Base-by-base conservation (phyloP, 768 basidiomycete species). In the Pleurotus eryngii region DNA sequence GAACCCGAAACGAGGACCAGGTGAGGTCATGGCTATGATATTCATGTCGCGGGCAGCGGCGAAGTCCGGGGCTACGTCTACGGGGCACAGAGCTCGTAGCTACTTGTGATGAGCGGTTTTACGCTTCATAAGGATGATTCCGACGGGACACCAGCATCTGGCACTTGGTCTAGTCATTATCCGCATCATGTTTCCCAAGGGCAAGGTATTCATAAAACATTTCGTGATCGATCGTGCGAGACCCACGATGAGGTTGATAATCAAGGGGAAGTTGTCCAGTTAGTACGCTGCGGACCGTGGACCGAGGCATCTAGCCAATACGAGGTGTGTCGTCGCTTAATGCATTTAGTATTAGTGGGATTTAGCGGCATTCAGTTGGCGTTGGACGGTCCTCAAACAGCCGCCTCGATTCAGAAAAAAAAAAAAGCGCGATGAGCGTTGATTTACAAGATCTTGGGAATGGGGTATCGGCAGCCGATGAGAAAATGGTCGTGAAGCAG, bases 191-290 rank as follows among this genome's bases (percentile, higher is more conserved):
- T 12, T 11, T 54, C 18, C n/a, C 38, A 35, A 54, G 39, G 51
- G 38, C 24, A 39, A 40, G 15, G 17, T 40, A 11, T 54, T 54
- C 51, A 54, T 54, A 26, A 54, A 42, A 18, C 20, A 12, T 42
- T 39, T 37, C 42, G 51, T 40, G 37, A 54, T 54, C 51, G 51
- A 54, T 54, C 51, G 51, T 54, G 51, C 51, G 51, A 54, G 39
- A 22, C 27, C 27, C 38, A 15, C 39, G 38, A 50, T 50, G 49
- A 50, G 27, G 37, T 15, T 24, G 51, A 54, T 54, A 54, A 54
- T 54, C 51, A 54, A 54, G 51, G 51, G 51, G 51, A 40, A 39
- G 17, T 24, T 22, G 39, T 22, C 18, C n/a, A 30, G 17, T 18
- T 40, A 39, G 27, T 39, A 42, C 9, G 37, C 39, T 54, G 51